Evolutionary conservation across 73 alveolate species (phyloP).

Genomic region (Diophrys appendiculata): DNA sequence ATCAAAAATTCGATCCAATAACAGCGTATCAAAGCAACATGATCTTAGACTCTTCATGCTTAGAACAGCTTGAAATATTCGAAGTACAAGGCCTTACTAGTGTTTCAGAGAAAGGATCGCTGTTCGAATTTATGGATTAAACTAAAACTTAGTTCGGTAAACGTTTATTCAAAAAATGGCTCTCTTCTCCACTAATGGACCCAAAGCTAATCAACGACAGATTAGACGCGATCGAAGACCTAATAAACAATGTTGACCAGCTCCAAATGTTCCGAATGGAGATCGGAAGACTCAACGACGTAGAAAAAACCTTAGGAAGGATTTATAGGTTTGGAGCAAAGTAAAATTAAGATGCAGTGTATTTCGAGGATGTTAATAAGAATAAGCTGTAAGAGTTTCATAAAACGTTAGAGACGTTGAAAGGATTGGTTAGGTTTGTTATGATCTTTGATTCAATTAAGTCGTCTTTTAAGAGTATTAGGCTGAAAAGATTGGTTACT

Average conservation of each 20-base stretch:
- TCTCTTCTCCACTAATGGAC: constrained; percentile 78
- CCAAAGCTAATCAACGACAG: constrained; percentile 72
- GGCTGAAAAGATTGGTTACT: not conserved
- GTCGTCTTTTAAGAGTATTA: not conserved
- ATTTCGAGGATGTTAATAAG: constrained; percentile 85
- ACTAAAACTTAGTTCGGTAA: constrained; percentile 69
- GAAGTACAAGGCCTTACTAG: constrained; percentile 49
- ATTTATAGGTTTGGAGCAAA: constrained; percentile 57
- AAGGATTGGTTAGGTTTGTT: not conserved
- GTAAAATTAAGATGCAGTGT: constrained; percentile 78
- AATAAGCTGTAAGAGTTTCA: constrained; percentile 81
- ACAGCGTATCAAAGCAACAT: not conserved
- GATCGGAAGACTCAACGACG: constrained; percentile 61
- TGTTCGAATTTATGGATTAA: constrained; percentile 56
- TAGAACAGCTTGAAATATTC: constrained; percentile 40
- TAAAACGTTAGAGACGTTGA: constrained; percentile 55
- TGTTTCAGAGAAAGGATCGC: constrained; percentile 47
- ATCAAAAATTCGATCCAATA: constrained; percentile 17
- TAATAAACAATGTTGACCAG: constrained; percentile 67
- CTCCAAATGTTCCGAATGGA: constrained; percentile 67
- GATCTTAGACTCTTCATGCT: constrained; percentile 39
- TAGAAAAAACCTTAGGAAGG: constrained; percentile 69
- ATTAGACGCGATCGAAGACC: constrained; percentile 88
- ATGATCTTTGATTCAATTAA: not conserved
- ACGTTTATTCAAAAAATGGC: constrained; percentile 90